Evolutionary conservation across 192 early-diverging fungal genomes (phyloP).

Genomic region (Umbelopsis sp.): DNA sequence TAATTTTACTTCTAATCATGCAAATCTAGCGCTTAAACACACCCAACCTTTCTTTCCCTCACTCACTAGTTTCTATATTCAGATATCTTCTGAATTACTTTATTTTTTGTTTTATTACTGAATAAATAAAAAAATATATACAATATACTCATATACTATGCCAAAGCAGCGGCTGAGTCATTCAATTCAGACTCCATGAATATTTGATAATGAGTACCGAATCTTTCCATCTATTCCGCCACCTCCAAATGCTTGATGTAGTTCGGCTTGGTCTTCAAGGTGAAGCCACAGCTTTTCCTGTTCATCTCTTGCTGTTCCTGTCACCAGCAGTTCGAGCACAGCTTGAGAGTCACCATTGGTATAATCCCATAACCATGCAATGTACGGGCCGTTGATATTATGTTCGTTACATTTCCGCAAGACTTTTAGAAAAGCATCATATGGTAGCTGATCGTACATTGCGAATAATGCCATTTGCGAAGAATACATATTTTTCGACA

Average conservation of each 20-base stretch:
- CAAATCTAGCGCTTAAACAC: neutral
- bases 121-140: neutral
- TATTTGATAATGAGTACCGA: neutral
- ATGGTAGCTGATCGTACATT: conserved; percentile 16
- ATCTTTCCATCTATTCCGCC: neutral
- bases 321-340: neutral
- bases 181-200: neutral
- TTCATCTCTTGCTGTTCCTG: neutral
- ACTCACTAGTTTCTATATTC: neutral
- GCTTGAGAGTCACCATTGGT: neutral
- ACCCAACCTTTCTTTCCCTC: neutral
- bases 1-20: neutral
- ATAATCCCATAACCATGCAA: conserved; percentile 33
- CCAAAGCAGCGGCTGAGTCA: too few relatives aligned
- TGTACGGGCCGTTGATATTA: conserved; percentile 12
- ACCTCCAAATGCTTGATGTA: conserved; percentile 29
- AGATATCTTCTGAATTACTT: too few relatives aligned
- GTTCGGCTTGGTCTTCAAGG: conserved; percentile 27
- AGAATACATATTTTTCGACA: conserved; percentile 26
- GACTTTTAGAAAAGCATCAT: conserved; percentile 16
- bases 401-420: conserved; percentile 1
- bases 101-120: too few relatives aligned
- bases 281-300: conserved; percentile 1
- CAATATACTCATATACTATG: too few relatives aligned
- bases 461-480: conserved; percentile 24